These are phyloP conservation scores for Glomus cerebriforme DNA, from an alignment of 192 early-diverging fungal species.

Conservation along the genomic window DNA sequence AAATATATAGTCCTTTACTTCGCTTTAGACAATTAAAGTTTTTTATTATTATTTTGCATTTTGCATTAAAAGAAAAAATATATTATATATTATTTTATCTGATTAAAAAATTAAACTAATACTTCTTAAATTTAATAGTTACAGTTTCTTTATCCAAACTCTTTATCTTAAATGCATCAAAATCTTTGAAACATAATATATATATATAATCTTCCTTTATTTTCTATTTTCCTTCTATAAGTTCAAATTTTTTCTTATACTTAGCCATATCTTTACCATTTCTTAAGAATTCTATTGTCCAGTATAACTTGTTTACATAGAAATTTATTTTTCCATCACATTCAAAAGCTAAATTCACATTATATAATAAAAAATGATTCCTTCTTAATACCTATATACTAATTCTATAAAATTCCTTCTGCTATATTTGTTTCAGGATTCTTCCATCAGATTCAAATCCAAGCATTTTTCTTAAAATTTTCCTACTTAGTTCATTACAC, in stretches of 20 bases:
- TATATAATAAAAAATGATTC: conserved; percentile 18
- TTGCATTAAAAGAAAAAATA: too few species aligned
- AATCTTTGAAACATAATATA: conserved; percentile 3
- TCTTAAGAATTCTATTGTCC: conserved; percentile 41
- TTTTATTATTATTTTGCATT: too few species aligned
- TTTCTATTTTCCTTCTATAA: background rate
- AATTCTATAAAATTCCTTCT: conserved; percentile 15
- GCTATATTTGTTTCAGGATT: background rate
- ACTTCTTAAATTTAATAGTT: background rate
- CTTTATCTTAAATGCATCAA: conserved; percentile 19
- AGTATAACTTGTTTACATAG: conserved; percentile 29
- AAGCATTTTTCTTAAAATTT: conserved; percentile 15
- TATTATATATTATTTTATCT: too few species aligned
- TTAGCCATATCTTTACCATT: conserved; percentile 32
- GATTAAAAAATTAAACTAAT: background rate
- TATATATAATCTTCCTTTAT: conserved; percentile 12
- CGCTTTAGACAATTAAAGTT: too few species aligned
- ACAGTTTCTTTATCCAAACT: conserved; percentile 16
- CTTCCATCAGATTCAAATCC: background rate
- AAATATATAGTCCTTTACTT: too few species aligned
- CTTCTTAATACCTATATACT: background rate
- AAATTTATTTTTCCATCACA: conserved; percentile 36
- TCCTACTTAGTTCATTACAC: background rate
- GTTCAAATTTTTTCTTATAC: conserved; percentile 25
- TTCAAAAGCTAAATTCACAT: conserved; percentile 40